Conservation (phyloP, 495 filamentous ascomycete genomes). For the Bacidia gigantensis region DNA sequence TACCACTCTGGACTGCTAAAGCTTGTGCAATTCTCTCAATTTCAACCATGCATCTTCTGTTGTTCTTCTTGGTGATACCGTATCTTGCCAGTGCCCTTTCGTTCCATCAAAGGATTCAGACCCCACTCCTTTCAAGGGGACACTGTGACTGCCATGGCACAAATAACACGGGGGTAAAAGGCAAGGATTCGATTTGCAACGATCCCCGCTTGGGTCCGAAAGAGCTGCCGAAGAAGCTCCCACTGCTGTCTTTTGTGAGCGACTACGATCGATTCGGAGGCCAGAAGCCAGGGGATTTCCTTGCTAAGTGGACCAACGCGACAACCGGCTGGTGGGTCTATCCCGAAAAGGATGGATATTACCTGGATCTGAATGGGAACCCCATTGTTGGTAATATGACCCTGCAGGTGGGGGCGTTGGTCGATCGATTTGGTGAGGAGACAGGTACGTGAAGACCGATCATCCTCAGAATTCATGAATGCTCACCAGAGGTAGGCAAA, state of each 20-base stretch:
- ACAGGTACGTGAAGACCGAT: slow-evolving; percentile 16
- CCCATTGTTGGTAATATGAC: slow-evolving; percentile 35
- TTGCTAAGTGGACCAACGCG: slow-evolving; percentile 30
- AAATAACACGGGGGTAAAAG: slow-evolving; percentile 20
- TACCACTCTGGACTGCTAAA: no score
- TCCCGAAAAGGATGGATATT: slow-evolving; percentile 33
- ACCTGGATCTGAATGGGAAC: slow-evolving; percentile 18
- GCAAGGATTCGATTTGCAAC: slow-evolving; percentile 32
- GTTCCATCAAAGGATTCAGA: neutral
- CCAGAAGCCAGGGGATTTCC: slow-evolving; percentile 35
- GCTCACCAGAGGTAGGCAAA: slow-evolving; percentile 12
- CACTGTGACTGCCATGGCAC: slow-evolving; percentile 26
- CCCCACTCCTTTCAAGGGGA: neutral
- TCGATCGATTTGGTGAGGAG: slow-evolving; percentile 44
- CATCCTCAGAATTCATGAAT: neutral
- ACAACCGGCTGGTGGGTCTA: slow-evolving; percentile 26
- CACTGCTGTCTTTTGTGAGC: slow-evolving; percentile 25
- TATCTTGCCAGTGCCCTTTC: no score
- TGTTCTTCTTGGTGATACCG: no score
- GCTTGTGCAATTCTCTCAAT: no score
- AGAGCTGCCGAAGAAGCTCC: slow-evolving; percentile 26
- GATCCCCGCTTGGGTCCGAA: slow-evolving; percentile 39
- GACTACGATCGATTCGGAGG: slow-evolving; percentile 36
- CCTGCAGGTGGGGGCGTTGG: slow-evolving; percentile 29
- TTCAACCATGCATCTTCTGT: no score